phyloP scores from a whole-genome alignment of 1,139 yeast species.

The Yamadazyma taylorii region DNA sequence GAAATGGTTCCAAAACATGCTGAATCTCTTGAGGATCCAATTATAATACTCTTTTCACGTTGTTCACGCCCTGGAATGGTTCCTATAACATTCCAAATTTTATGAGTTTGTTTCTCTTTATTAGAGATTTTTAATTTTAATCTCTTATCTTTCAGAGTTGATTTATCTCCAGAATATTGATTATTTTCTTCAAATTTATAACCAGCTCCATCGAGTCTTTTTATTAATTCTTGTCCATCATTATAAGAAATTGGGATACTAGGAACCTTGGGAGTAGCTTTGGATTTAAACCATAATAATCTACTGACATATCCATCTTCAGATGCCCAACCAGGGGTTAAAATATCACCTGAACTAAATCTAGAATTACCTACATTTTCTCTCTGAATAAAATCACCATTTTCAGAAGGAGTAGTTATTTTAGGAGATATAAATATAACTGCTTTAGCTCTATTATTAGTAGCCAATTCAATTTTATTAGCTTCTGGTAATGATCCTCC shows the following conservation, averaged over 20 bases:
- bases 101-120: conserved; percentile 58
- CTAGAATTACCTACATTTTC: conserved; percentile 67
- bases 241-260: conserved; percentile 72
- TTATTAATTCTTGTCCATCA: conserved; percentile 58
- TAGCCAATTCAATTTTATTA: conserved; percentile 37
- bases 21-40: conserved; percentile 86
- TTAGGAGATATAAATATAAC: conserved; percentile 36
- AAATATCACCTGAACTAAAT: conserved; percentile 72
- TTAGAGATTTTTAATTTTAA: conserved; percentile 46
- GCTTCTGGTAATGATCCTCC: conserved; percentile 49
- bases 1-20: conserved; percentile 72
- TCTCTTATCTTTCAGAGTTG: conserved; percentile 25
- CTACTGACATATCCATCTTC: conserved; percentile 39
- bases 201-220: conserved; percentile 50
- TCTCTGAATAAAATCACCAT: conserved; percentile 54
- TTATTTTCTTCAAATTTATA: conserved; percentile 28
- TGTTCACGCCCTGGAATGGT: conserved; percentile 82
- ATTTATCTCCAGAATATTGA: conserved; percentile 31
- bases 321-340: conserved; percentile 77
- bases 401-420: no score
- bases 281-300: conserved; percentile 47
- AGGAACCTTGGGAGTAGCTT: conserved; percentile 68
- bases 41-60: conserved; percentile 65
- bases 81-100: conserved; percentile 78
- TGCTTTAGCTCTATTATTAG: conserved; percentile 32